A percentile compares a stretch with the other conserved stretches of the same genome.
Conservation (phyloP, 2,329 filamentous ascomycete species). For the Trichoderma lentiforme region DNA sequence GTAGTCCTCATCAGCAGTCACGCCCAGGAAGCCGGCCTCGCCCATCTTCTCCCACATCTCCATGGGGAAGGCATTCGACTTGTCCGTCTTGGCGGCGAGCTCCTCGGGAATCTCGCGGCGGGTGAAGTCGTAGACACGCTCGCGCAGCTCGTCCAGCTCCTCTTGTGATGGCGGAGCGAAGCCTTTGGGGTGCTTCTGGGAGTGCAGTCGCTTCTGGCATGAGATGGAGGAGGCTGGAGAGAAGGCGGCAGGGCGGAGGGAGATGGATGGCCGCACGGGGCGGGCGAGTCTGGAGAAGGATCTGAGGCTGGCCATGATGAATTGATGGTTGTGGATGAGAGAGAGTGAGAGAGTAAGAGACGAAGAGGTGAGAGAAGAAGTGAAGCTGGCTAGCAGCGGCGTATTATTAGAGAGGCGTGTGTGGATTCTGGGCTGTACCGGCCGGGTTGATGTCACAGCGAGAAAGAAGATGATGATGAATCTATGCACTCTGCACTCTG, state of each 20-base stretch:
- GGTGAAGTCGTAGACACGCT: constrained; percentile 84
- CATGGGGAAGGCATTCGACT: constrained; percentile 79
- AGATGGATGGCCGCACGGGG: constrained; percentile 35
- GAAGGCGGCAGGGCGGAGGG: constrained; percentile 31
- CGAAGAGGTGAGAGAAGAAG: too few relatives aligned
- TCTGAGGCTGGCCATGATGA: constrained; percentile 40
- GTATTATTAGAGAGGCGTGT: background rate
- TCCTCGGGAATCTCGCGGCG: constrained; percentile 83
- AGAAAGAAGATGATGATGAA: background rate
- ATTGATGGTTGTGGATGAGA: background rate
- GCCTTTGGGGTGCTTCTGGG: constrained; percentile 58
- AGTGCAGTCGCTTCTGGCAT: constrained; percentile 43
- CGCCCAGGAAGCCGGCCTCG: constrained; percentile 84
- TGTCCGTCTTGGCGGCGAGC: constrained; percentile 78
- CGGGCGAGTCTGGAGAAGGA: constrained; percentile 36
- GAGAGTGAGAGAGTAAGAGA: too few relatives aligned
- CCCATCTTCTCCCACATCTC: constrained; percentile 94
- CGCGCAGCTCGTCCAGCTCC: constrained; percentile 77
- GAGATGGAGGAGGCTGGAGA: constrained; percentile 32
- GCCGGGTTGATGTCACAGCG: background rate
- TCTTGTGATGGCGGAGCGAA: constrained; percentile 66
- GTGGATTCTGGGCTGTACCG: background rate
- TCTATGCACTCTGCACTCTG: too few relatives aligned
- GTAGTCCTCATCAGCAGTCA: constrained; percentile 89
- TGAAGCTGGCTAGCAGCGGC: constrained; percentile 3